A percentile compares a stretch with the other conserved stretches of the same genome.
Evolutionary conservation across 805 yeast genomes (phyloP).

Genomic region (Blastobotrys chiropterorum): DNA sequence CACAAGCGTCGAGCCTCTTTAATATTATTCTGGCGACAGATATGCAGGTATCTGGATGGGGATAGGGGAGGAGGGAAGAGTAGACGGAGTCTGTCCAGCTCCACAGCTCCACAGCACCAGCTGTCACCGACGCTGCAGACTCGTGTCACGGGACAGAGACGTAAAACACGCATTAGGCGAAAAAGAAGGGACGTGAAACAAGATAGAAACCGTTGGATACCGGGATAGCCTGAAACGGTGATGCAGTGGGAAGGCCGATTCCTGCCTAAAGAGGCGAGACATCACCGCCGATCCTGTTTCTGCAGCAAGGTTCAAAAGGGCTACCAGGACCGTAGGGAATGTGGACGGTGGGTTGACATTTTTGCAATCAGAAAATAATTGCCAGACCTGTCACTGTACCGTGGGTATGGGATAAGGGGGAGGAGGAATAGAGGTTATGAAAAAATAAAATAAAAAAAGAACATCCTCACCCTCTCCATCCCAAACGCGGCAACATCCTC

Average conservation of each 20-base stretch:
- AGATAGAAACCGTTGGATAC: neutral
- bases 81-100: no score
- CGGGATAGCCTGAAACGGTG: neutral
- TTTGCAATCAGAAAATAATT: neutral
- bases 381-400: neutral
- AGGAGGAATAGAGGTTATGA: no score
- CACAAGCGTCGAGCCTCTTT: no score
- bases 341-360: neutral
- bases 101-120: no score
- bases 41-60: no score
- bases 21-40: no score
- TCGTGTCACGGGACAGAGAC: no score
- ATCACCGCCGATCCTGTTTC: neutral
- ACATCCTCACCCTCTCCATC: no score
- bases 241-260: neutral
- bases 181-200: neutral
- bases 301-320: neutral
- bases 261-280: neutral
- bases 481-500: no score
- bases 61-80: no score
- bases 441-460: no score
- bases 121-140: no score
- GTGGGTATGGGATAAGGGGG: neutral
- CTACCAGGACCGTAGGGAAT: neutral
- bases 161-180: neutral